phyloP scores from a whole-genome alignment of 441 rosid genomes.

The Populus hybrid region DNA sequence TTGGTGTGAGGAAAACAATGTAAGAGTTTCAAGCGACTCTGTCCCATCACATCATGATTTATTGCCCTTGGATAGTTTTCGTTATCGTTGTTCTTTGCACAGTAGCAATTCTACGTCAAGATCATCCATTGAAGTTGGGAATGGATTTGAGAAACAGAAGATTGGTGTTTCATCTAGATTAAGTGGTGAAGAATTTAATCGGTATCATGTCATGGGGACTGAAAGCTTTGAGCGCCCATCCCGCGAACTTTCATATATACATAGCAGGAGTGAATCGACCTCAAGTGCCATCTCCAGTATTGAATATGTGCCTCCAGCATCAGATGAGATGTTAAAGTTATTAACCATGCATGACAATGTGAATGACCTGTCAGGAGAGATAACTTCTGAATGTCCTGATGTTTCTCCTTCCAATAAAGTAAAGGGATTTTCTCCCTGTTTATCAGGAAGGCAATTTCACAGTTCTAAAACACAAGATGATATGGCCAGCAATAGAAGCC shows the following conservation, averaged over 20 bases:
- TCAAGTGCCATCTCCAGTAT: constrained; percentile 67
- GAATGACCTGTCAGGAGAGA: constrained; percentile 31
- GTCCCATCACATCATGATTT: constrained; percentile 42
- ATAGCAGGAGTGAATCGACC: constrained; percentile 78
- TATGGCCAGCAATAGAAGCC: constrained; percentile 31
- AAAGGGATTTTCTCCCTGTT: constrained; percentile 30
- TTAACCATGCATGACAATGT: constrained; percentile 25
- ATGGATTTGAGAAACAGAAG: constrained; percentile 57
- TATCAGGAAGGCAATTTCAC: constrained; percentile 34
- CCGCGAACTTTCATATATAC: constrained; percentile 53
- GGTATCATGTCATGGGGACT: constrained; percentile 36
- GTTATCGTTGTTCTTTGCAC: constrained; percentile 27
- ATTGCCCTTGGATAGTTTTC: constrained; percentile 43
- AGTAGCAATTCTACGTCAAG: constrained; percentile 57
- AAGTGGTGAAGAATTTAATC: constrained; percentile 38
- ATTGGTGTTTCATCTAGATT: constrained; percentile 42
- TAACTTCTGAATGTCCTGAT: constrained; percentile 26
- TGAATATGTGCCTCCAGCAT: constrained; percentile 49
- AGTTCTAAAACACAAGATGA: constrained; percentile 34
- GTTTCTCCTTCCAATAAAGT: constrained; percentile 32
- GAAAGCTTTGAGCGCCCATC: constrained; percentile 47
- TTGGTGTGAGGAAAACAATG: constrained; percentile 72
- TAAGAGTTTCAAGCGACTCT: constrained; percentile 33
- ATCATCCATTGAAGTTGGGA: constrained; percentile 52
- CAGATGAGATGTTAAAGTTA: constrained; percentile 31